Base-by-base conservation (phyloP, 2,329 filamentous ascomycete genomes). In the Xylogone sp. region DNA sequence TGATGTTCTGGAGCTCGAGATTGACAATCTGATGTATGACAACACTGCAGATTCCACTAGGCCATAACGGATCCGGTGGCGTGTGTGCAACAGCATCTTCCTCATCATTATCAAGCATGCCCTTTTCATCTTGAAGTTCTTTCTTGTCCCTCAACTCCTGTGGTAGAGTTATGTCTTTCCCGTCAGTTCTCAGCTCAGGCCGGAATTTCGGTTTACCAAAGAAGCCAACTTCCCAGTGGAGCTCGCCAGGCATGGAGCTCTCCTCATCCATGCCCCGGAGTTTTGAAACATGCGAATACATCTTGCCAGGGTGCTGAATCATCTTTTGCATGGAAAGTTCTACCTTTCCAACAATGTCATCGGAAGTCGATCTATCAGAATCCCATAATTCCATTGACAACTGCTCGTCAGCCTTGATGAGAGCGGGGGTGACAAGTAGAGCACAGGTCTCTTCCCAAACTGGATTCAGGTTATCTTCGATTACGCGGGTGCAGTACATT, bases 221-320 rank as follows among this genome's bases (percentile, higher is more conserved):
- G 72, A 88, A 97, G 6, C 93, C 94, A 45, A 97, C 90, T 68
- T 97, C 93, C 93, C 93, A 97, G 65, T 95, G 86, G 39, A 99
- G 78, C 65, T 96, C 86, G 22, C 94, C 93, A 0, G 94, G 94
- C 91, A 97, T 97, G 46, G 82, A 81, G 59, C 83, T 93, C 12
- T 87, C 90, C 20, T 89, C 85, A 61, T 94, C 87, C 72, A 95
- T 83, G 10, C 93, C 93, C 22, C 82, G 76, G 1, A 97, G 81
- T 60, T 86, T 91, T 0, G 91, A 96, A 7, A 89, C 79, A 60
- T 96, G 90, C 4, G 89, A 87, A 61, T 92, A 95, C 89, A 97
- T 96, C 63, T 88, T 89, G 31, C 92, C 90, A 0, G 93, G 91
- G 65, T 97, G 88, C 63, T 96, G 88, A 53, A 97, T 95, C 73